Base-by-base conservation (phyloP, 352 stramenopile species). In the Phytophthora tubulina region DNA sequence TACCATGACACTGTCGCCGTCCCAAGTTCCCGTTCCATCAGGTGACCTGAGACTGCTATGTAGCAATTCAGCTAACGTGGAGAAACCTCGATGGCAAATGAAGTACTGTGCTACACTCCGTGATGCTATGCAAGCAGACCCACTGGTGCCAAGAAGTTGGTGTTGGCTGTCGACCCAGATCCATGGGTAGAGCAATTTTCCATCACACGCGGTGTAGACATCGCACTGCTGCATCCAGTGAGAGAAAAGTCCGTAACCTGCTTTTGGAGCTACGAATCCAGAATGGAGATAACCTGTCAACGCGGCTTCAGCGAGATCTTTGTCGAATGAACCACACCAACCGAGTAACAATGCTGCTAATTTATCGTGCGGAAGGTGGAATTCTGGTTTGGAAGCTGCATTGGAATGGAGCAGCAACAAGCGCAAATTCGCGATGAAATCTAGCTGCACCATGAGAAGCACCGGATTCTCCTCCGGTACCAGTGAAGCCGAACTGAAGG, bases 381-480 rank as follows among this genome's bases (percentile, higher is more conserved):
- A n/a, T 31, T 14, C 54, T 35, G 62, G 38, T 35, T 72, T 73
- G 3, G 9, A 8, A 27, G 36, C 39, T 4, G 55, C 38, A 15
- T 67, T 75, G 27, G 60, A 67, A 39, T 75, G 55, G 9, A 75
- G 50, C 17, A 77, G 13, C 30, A 89, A 45, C 0, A 52, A 44
- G 9, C 73, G 76, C 13, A 89, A 39, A 55, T 46, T 82, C 0
- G 70, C 72, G 45, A 84, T 84, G 31, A 91, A 87, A 52, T 94
- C 86, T 38, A 91, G 79, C 60, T 92, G 82, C 15, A 88, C 79
- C 86, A 94, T 90, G 9, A 90, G 80, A 14, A 82, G 32, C 9
- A 82, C 31, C 15, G 82, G 68, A 8, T 61, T 70, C 6, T 55
- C 56, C 3, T 81, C 61, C 0, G 35, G 51, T 2, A 41, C 54